Evolutionary conservation across 2,329 filamentous ascomycete species (phyloP), one percentile per base, ranked within the genome.

Genomic region (Penicillium sp.): DNA sequence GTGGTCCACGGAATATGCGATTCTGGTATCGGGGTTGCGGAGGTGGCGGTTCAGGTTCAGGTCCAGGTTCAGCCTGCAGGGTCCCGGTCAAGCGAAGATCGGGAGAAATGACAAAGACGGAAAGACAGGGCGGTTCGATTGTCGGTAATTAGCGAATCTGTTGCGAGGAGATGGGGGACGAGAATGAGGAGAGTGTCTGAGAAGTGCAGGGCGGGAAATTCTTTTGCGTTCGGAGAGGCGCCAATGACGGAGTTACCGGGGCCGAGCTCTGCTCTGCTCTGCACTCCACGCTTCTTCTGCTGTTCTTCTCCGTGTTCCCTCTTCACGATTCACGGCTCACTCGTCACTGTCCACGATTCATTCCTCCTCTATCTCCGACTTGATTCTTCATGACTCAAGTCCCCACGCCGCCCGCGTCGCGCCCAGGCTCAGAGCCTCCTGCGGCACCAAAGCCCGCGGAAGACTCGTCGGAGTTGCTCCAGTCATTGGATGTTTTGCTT

Each of bases 201-300:
- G 51, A 59, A 55, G 52, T 54, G 52, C 50, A 62, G 52, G 53
- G 62, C 62, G 67, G 68, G 68, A 69, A 71, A 68, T 69, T 69
- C 67, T 70, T 67, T 65, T 58, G 64, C 48, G 61, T 64, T 65
- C 62, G 63, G 63, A 61, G 63, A 40, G 26, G 49, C 46, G 56
- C 58, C 58, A 68, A 63, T 68, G 68, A 68, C 68, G 69, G 69
- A 71, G 68, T 68, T 71, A 68, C 60, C 67, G 66, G 68, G 65
- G 56, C 65, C 64, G 59, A 62, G 52, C 65, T 64, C n/a, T n/a
- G n/a, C n/a, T n/a, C n/a, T n/a, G n/a, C n/a, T n/a, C n/a, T n/a
- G n/a, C n/a, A n/a, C n/a, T 43, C 44, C 39, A 18, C 30, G 39
- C 27, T 40, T 24, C 34, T 26, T 13, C 4, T 4, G 18, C 21